These are phyloP conservation scores for Penicillium italicum DNA, from an alignment of 2,329 filamentous ascomycete genomes.

Conservation along the genomic window DNA sequence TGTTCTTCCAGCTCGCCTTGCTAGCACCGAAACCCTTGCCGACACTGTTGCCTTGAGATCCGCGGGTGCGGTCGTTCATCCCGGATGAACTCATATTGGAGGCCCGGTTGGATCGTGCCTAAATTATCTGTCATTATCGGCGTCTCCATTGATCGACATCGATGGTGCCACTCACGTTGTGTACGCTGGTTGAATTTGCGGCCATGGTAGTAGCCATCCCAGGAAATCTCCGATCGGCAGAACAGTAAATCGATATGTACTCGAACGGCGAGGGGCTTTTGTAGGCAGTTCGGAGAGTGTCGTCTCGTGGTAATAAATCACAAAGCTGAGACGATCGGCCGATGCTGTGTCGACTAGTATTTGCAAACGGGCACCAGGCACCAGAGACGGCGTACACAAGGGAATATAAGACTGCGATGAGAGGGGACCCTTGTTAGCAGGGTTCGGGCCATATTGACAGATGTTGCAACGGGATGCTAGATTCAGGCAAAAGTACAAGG, in stretches of 20 bases:
- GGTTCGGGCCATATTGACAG: neutral
- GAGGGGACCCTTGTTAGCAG: constrained; percentile 17
- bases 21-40: constrained; percentile 45
- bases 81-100: constrained; percentile 40
- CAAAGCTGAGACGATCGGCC: constrained; percentile 15
- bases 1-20: constrained; percentile 45
- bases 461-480: neutral
- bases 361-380: constrained; percentile 33
- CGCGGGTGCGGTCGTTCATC: constrained; percentile 36
- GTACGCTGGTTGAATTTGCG: constrained; percentile 35
- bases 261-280: constrained; percentile 22
- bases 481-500: neutral
- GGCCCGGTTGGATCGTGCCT: constrained; percentile 37
- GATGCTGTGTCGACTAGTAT: constrained; percentile 26
- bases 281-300: constrained; percentile 11
- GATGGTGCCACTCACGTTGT: constrained; percentile 34
- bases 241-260: constrained; percentile 26
- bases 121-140: constrained; percentile 10
- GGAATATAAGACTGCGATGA: constrained; percentile 26
- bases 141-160: neutral
- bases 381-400: constrained; percentile 25
- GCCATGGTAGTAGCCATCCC: constrained; percentile 38
- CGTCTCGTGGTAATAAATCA: constrained; percentile 19
- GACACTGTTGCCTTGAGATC: constrained; percentile 39
- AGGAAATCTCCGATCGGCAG: constrained; percentile 16